These are phyloP conservation scores for Cercospora sojina DNA, from an alignment of 2,329 filamentous ascomycete genomes.

Conservation along the genomic window DNA sequence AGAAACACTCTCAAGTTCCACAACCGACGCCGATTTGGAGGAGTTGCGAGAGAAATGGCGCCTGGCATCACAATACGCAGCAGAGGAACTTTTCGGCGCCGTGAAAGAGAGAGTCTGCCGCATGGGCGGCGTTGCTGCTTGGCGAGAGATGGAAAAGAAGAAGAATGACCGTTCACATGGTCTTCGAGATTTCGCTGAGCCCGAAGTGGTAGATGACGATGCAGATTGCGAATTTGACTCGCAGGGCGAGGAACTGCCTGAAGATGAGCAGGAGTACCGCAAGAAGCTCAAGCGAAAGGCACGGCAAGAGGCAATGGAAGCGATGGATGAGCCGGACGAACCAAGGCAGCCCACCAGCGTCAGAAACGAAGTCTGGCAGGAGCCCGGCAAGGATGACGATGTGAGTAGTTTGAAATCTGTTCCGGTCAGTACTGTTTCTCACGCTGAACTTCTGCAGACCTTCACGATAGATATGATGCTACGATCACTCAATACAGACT, in stretches of 20 bases:
- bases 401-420: constrained; percentile 33
- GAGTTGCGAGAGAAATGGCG: constrained; percentile 62
- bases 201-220: constrained; percentile 38
- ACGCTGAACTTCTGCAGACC: constrained; percentile 43
- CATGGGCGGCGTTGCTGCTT: constrained; percentile 63
- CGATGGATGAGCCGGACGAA: constrained; percentile 33
- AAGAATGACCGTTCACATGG: constrained; percentile 35
- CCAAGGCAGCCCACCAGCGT: constrained; percentile 43
- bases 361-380: constrained; percentile 38
- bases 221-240: constrained; percentile 40
- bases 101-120: constrained; percentile 61
- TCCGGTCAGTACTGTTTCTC: not conserved
- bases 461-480: constrained; percentile 73
- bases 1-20: constrained; percentile 48
- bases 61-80: constrained; percentile 58
- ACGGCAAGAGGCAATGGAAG: constrained; percentile 48
- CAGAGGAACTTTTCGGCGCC: constrained; percentile 64
- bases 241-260: constrained; percentile 37
- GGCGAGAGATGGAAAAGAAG: constrained; percentile 41
- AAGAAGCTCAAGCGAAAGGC: constrained; percentile 52
- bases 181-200: constrained; percentile 35
- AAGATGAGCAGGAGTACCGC: constrained; percentile 46
- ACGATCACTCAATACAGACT: constrained; percentile 62
- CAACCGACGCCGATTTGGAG: constrained; percentile 56
- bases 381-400: constrained; percentile 43